Evolutionary conservation across 768 basidiomycete genomes (phyloP), one percentile per base, ranked within the genome.

Genomic region (Boletus vermiculosoides): DNA sequence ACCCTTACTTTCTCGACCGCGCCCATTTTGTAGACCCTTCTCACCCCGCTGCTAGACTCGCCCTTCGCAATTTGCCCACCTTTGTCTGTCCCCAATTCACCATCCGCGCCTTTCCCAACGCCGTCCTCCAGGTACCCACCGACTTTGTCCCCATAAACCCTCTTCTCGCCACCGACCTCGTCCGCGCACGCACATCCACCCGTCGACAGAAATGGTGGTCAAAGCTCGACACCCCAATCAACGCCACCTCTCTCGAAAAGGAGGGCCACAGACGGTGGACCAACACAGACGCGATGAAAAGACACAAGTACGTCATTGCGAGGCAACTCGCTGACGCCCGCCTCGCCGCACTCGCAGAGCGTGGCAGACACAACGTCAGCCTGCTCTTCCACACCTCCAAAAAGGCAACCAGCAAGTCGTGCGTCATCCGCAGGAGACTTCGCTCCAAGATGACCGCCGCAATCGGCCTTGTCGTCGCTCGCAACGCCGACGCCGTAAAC

Each of bases 321-420:
- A 48, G 45, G 12, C 55, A 54, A 34, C 31, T 61, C 44, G 56
- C 56, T 1, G 55, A 64, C 18, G 52, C 49, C 5, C 52, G 37
- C 20, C 5, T 45, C 4, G 52, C 58, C 16, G 57, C 47, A 23
- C 31, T 64, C 48, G 55, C 62, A 23, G 5, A 31, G 25, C 33
- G n/a, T 3, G 62, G 56, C 28, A 58, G 54, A 37, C 51, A 5
- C 37, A 65, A 53, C 37, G 11, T 69, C 45, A 23, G 56, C 23
- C 52, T 69, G 0, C 56, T 66, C 20, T 69, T 64, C 34, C 59
- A 62, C 48, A 61, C 52, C 0, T 52, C 64, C 6, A 70, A 70
- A 48, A 70, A 68, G 50, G 41, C 51, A 2, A 69, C 66, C 2
- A 68, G 60, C 60, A 70, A 68, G 33, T 61, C 53, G 6, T 58